Base-by-base conservation (phyloP, 441 rosid genomes). In the Cnidoscolus chayamansa region DNA sequence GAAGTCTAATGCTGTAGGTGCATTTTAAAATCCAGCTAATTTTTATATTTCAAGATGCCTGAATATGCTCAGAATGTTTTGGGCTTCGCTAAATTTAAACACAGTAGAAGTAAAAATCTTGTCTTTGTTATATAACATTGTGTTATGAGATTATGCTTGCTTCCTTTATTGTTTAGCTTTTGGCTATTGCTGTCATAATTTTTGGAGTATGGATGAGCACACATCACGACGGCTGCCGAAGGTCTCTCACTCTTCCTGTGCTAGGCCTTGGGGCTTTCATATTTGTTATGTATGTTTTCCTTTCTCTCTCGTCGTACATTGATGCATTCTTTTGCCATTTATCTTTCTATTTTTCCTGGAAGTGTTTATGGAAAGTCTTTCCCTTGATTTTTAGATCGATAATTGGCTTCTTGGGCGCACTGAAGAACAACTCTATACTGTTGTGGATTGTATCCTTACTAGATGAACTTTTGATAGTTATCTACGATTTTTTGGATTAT, bases 151-250 rank as follows among this genome's bases (percentile, higher is more conserved):
- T 49, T 54, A 16, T 70, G 70, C 55, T 66, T 13, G 53, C 49
- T 67, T 20, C 30, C 54, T 59, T 73, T 48, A 59, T 73, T 67
- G 59, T 81, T 89, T 82, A 94, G 98, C 84, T 94, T 65, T 73
- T 90, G 82, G 92, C 95, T 53, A 79, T 88, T 72, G 86, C 84
- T 76, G 86, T 94, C 37, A 77, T 90, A 63, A 83, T 87, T 51
- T 91, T 87, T 75, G 97, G 97, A 67, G 92, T 91, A 63, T 94
- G 97, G 98, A 89, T 94, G 95, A 90, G 97, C 86, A 84, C 93
- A 70, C 95, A 90, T 74, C 85, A 89, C 51, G 98, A 94, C 79
- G 84, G 86, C 70, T 94, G 98, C 74, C 77, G 93, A 70, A 90
- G 86, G 76, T 86, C 97, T 67, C 92, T 94, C 10, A 87, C 97